Conservation (phyloP, 108 stramenopile species). For the Cyclotella distinguenda region DNA sequence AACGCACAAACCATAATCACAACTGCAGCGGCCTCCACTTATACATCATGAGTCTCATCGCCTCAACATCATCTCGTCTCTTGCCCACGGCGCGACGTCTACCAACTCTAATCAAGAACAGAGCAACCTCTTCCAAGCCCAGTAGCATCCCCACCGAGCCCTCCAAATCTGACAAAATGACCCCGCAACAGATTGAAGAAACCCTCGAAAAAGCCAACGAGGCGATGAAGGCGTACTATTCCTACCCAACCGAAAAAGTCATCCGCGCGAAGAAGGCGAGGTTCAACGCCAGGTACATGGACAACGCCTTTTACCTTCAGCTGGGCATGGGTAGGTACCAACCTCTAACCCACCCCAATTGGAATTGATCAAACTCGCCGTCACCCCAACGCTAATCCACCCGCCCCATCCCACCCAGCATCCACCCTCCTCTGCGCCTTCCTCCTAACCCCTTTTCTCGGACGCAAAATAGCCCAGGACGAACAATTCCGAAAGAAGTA, state of each 20-base stretch:
- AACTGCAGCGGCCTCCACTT: background rate
- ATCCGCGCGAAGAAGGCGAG: conserved; percentile 49
- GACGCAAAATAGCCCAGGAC: conserved; percentile 78
- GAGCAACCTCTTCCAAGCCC: background rate
- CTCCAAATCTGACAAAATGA: conserved; percentile 22
- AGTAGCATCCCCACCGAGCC: conserved; percentile 1
- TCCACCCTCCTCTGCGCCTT: conserved; percentile 59
- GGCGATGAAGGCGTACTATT: conserved; percentile 64
- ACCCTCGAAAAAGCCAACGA: conserved; percentile 63
- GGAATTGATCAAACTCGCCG: background rate
- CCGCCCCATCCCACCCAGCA: conserved; percentile 3
- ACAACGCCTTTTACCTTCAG: conserved; percentile 53
- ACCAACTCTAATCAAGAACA: background rate
- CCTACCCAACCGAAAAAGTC: conserved; percentile 60
- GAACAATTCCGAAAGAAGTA: conserved; percentile 73
- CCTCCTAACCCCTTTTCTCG: conserved; percentile 68
- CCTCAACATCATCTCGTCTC: conserved; percentile 3
- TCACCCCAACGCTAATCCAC: background rate
- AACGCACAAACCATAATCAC: too few species aligned
- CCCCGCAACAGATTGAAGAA: conserved; percentile 46
- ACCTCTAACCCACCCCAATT: background rate
- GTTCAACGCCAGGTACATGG: conserved; percentile 32
- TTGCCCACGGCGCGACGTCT: background rate
- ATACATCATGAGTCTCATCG: background rate
- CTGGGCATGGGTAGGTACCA: conserved; percentile 42